Conservation (phyloP, 1,284 basidiomycete genomes). For the Butyriboletus pseudospeciosus region DNA sequence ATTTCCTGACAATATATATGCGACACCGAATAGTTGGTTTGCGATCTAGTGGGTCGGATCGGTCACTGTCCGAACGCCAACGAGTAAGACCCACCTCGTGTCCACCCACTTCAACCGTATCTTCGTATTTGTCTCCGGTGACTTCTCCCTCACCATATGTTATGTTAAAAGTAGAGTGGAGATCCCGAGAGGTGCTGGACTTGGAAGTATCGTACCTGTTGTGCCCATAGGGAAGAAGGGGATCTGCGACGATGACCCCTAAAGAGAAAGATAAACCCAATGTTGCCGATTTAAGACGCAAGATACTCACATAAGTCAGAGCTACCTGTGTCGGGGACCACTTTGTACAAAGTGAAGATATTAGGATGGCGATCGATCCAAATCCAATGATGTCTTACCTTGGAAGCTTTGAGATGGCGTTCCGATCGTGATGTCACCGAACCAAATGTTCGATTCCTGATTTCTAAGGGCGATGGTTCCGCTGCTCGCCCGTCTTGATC, state of each 20-base stretch:
- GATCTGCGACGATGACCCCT: constrained; percentile 21
- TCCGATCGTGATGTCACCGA: constrained; percentile 38
- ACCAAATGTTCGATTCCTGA: constrained; percentile 19
- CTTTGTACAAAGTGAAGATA: constrained; percentile 16
- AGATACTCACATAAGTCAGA: constrained; percentile 19
- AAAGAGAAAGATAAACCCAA: neutral
- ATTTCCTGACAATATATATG: constrained; percentile 35
- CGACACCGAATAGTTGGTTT: constrained; percentile 37
- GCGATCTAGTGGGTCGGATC: constrained; percentile 25
- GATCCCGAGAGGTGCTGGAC: constrained; percentile 21
- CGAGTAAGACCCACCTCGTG: constrained; percentile 13
- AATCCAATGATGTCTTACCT: constrained; percentile 9
- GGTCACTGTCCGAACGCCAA: neutral
- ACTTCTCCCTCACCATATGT: constrained; percentile 32
- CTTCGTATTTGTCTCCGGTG: constrained; percentile 20
- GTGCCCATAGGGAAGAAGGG: constrained; percentile 17
- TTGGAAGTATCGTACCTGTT: constrained; percentile 26
- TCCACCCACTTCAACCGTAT: constrained; percentile 20
- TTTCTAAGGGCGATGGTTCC: constrained; percentile 23
- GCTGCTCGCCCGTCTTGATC: constrained; percentile 1
- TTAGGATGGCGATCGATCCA: neutral
- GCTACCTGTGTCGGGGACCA: constrained; percentile 40
- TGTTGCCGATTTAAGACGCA: no score
- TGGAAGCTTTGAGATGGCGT: constrained; percentile 33
- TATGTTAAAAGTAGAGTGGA: constrained; percentile 8